phyloP scores from a whole-genome alignment of 768 basidiomycete species.

The Amyloporia xantha region DNA sequence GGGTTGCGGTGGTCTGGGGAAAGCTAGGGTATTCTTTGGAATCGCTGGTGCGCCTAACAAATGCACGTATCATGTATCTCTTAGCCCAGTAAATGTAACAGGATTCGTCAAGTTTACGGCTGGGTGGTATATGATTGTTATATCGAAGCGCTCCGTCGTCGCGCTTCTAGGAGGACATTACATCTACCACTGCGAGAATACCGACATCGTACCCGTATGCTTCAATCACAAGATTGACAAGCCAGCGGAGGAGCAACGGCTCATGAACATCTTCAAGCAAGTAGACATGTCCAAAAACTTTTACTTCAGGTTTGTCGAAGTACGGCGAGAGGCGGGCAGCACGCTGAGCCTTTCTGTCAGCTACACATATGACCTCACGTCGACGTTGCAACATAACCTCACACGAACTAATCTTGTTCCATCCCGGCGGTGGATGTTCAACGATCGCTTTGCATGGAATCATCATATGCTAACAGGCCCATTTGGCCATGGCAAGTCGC shows the following conservation, averaged over 20 bases:
- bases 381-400: constrained; percentile 90
- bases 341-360: constrained; percentile 30
- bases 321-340: not conserved
- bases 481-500: constrained; percentile 39
- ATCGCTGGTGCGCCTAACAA: constrained; percentile 68
- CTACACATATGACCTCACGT: constrained; percentile 95
- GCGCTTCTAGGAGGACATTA: constrained; percentile 94
- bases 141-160: constrained; percentile 87
- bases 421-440: constrained; percentile 57
- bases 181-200: constrained; percentile 91
- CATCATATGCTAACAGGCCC: constrained; percentile 74
- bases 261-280: constrained; percentile 89
- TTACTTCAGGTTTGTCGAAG: constrained; percentile 73
- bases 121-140: constrained; percentile 92
- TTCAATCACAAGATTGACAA: constrained; percentile 82
- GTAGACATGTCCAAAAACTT: constrained; percentile 99
- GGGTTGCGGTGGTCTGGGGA: constrained; percentile 79
- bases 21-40: constrained; percentile 71
- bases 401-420: constrained; percentile 44
- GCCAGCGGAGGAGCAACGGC: constrained; percentile 80
- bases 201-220: constrained; percentile 74
- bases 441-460: constrained; percentile 94
- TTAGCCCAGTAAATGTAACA: constrained; percentile 28
- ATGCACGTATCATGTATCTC: too few species aligned
- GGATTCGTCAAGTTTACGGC: constrained; percentile 94